These are phyloP conservation scores for Colletotrichum tropicale DNA, from an alignment of 2,329 filamentous ascomycete genomes.

Conservation along the genomic window DNA sequence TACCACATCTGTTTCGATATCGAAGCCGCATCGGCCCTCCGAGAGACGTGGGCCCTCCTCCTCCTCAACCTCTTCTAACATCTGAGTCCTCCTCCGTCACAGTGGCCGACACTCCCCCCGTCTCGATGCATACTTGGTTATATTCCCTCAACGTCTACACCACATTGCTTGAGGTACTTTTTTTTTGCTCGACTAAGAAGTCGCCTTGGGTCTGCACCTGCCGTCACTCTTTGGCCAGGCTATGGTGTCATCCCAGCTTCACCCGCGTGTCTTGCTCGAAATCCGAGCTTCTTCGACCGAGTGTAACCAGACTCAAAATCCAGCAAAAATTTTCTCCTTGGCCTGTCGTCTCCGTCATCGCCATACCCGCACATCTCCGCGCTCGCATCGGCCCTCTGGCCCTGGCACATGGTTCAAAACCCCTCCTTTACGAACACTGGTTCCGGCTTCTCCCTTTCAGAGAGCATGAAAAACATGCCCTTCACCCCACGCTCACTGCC, in stretches of 20 bases:
- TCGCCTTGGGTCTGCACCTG: background rate
- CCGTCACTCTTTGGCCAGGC: background rate
- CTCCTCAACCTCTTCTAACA: background rate
- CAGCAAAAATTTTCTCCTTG: background rate
- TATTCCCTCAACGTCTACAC: background rate
- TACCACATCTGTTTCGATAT: background rate
- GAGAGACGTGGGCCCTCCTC: background rate
- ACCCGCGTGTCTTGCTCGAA: background rate
- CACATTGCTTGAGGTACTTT: background rate
- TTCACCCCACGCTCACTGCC: background rate
- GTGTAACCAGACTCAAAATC: background rate
- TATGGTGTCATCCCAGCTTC: background rate
- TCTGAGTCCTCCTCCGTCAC: background rate
- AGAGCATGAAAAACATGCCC: background rate
- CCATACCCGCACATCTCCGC: background rate
- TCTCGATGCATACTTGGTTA: background rate
- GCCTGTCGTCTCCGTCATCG: background rate
- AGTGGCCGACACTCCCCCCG: background rate
- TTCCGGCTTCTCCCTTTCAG: background rate
- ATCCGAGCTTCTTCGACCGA: conserved; percentile 11
- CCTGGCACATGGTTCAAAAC: background rate
- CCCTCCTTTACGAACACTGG: background rate
- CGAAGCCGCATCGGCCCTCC: conserved; percentile 14
- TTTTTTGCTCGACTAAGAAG: background rate
- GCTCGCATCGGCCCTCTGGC: conserved; percentile 15